A percentile compares a stretch with the other conserved stretches of the same genome.
Evolutionary conservation across 2,329 filamentous ascomycete species (phyloP).

Genomic region (Penicillium brasilianum): DNA sequence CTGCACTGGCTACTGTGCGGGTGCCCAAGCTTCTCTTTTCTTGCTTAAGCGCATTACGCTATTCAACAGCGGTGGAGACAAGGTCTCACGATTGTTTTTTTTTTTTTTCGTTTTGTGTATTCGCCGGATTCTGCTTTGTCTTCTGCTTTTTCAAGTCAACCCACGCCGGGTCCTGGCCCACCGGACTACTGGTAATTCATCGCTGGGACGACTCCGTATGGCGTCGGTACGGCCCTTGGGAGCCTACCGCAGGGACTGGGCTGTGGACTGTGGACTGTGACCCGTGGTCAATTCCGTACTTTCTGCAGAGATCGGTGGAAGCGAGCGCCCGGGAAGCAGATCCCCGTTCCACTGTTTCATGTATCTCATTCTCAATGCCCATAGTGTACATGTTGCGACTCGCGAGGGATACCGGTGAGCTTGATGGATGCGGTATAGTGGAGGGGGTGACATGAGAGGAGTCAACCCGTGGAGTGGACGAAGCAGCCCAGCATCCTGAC

Average conservation of each 20-base stretch:
- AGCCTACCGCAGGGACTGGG: constrained; percentile 9
- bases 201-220: constrained; percentile 16
- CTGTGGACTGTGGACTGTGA: not conserved
- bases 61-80: not conserved
- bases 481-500: not conserved
- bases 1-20: constrained; percentile 15
- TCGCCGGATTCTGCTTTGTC: not conserved
- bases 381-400: not conserved
- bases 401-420: not conserved
- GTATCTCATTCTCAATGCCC: not conserved
- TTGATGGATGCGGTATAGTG: not conserved
- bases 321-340: not conserved
- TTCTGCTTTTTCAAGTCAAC: constrained; percentile 4
- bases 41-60: constrained; percentile 13
- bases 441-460: not conserved
- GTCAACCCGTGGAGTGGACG: not conserved
- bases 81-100: constrained; percentile 5
- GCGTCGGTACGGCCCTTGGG: constrained; percentile 28
- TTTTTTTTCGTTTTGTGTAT: not conserved
- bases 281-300: not conserved
- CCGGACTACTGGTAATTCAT: constrained; percentile 17
- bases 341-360: not conserved
- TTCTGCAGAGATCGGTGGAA: constrained; percentile 13
- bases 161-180: not conserved
- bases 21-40: constrained; percentile 20